Evolutionary conservation across 805 yeast species (phyloP).

Genomic region (Sugiyamaella boreocaroliniensis): DNA sequence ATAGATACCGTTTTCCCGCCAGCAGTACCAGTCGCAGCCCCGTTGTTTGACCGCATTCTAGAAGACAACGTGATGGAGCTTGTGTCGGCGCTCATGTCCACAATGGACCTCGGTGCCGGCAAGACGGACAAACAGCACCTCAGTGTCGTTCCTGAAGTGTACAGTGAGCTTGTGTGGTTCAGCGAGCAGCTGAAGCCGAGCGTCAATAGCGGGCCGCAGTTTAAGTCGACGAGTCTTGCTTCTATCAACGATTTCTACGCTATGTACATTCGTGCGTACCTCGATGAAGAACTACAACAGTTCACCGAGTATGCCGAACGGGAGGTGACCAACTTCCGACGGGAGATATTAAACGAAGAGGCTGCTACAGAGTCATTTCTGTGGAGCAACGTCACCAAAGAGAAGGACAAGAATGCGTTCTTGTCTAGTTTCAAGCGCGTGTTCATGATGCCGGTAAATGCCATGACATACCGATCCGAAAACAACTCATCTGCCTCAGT

Average conservation of each 20-base stretch:
- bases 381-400: slow-evolving; percentile 40
- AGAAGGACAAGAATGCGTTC: slow-evolving; percentile 45
- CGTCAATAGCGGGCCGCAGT: slow-evolving; percentile 36
- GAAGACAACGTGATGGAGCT: slow-evolving; percentile 27
- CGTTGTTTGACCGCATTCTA: slow-evolving; percentile 41
- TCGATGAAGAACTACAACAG: slow-evolving; percentile 27
- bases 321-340: slow-evolving; percentile 29
- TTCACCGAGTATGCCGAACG: slow-evolving; percentile 23
- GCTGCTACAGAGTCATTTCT: slow-evolving; percentile 43
- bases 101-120: neutral
- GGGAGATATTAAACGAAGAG: slow-evolving; percentile 37
- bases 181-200: slow-evolving; percentile 12
- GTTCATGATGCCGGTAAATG: slow-evolving; percentile 33
- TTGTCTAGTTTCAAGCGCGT: slow-evolving; percentile 46
- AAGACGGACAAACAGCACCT: slow-evolving; percentile 27
- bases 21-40: slow-evolving; percentile 41
- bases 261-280: slow-evolving; percentile 25
- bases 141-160: slow-evolving; percentile 35
- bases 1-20: slow-evolving; percentile 42
- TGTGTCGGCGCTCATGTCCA: slow-evolving; percentile 22
- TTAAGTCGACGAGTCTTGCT: slow-evolving; percentile 21
- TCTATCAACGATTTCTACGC: slow-evolving; percentile 23
- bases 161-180: slow-evolving; percentile 18
- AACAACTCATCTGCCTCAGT: slow-evolving; percentile 6
- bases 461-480: slow-evolving; percentile 5